Evolutionary conservation across 495 filamentous ascomycete genomes (phyloP), one percentile per base, ranked within the genome.

Genomic region (Neurospora intermedia): DNA sequence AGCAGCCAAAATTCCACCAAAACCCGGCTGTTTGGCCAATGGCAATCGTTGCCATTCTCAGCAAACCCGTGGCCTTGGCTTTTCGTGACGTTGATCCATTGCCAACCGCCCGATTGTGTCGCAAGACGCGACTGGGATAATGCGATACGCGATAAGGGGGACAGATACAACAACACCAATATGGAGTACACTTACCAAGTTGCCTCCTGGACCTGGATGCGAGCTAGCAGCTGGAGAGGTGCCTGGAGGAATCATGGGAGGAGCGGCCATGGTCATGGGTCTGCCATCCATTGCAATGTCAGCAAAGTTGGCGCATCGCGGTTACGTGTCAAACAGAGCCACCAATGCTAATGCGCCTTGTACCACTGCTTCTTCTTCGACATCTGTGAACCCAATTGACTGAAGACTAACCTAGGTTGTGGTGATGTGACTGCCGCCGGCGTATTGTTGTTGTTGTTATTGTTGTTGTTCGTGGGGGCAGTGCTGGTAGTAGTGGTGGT

Each of bases 161-260:
- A 43, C 16, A 20, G 20, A 69, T 54, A 69, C 16, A 31, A 16
- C 43, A 70, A 18, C 20, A 23, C 20, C 62, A 27, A 11, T 15
- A 75, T 75, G 42, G 70, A 69, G 70, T 70, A 73, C 62, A 86
- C 91, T 87, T 84, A 93, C 92, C 75, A 90, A 85, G 73, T 86
- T 88, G 74, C 88, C 91, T 40, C 88, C 88, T 76, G 88, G 88
- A 69, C 89, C 89, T 74, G 88, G 91, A 69, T 87, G 87, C 0
- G 90, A 91, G 15, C 89, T 89, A 40, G 91, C 90, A 10, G 90
- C 54, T 66, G 54, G 90, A 35, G 91, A 90, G 11, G 90, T 88
- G 46, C 88, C 88, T 70, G 88, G 83, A 79, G 90, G 70, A 69
- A 73, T 91, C 75, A 77, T 76, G 40, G 76, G 74, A 15, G 78